Evolutionary conservation across 768 basidiomycete genomes (phyloP), one percentile per base, ranked within the genome.

Genomic region (Kwoniella heveanensis): DNA sequence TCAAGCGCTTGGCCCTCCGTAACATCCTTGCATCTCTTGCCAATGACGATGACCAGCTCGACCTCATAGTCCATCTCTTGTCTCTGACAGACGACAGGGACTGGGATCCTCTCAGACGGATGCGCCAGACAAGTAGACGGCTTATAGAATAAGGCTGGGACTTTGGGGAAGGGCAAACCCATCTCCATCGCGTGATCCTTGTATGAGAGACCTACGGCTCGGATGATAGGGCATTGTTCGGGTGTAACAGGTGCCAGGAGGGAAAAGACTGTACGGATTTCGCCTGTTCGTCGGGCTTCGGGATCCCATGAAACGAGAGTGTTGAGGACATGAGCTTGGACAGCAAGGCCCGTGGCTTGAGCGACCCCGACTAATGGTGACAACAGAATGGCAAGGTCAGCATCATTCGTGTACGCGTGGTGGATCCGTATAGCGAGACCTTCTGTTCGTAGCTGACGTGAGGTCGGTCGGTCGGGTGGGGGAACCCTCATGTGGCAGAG

Each of bases 1-100:
- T 91, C 87, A 32, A 92, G 82, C 0, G 91, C 91, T 3, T 92
- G 85, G 1, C 82, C 85, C 73, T 88, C 88, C 0, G 86, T 84
- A 24, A 92, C 90, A 72, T 92, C 79, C 82, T 88, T 90, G 19
- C 88, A 88, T 1, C 86, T 74, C 72, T 88, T 90, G 39, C 90
- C 90, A 53, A 93, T 89, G 63, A 92, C 88, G 68, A 92, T 85
- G 29, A 57, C 73, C 0, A 75, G 47, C 55, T 77, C 77, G 1
- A 66, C 53, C 61, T 79, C 77, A 57, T 71, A 78, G 54, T 78
- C 75, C 58, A 68, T 54, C 55, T 71, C 55, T 22, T 68, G 59
- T 21, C 64, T 39, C 47, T 71, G 69, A n/a, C 51, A 53, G 2
- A 46, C 21, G 15, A 36, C 47, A 8, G 69, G 66, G 13, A 71